These are phyloP conservation scores for Vachellia collinsii DNA, from an alignment of 306 rosid species.

Conservation along the genomic window DNA sequence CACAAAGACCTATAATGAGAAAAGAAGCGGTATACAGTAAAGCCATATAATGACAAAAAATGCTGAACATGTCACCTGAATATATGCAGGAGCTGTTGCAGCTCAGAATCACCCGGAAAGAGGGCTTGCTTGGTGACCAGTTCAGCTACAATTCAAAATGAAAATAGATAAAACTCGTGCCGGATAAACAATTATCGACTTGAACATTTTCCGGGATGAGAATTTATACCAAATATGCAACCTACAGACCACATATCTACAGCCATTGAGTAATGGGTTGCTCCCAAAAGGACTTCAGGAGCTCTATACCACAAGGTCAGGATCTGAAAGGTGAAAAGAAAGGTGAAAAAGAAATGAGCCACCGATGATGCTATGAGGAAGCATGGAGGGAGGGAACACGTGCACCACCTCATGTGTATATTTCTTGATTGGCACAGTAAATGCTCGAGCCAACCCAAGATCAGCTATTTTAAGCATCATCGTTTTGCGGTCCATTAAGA, in stretches of 20 bases:
- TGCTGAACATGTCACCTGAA: conserved; percentile 60
- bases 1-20: conserved; percentile 13
- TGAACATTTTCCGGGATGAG: not conserved
- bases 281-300: conserved; percentile 95
- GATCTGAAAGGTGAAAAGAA: conserved; percentile 50
- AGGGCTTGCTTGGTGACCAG: conserved; percentile 87
- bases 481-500: conserved; percentile 83
- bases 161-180: not conserved
- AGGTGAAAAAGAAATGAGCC: no score
- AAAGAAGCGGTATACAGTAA: not conserved
- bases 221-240: conserved; percentile 79
- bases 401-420: conserved; percentile 86
- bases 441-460: conserved; percentile 94
- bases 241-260: conserved; percentile 97
- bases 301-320: conserved; percentile 96
- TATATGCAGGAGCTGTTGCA: conserved; percentile 96
- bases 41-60: not conserved
- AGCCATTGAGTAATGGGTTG: conserved; percentile 93
- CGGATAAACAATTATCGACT: not conserved
- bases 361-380: not conserved
- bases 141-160: conserved; percentile 59
- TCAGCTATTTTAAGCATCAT: conserved; percentile 90
- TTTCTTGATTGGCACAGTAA: conserved; percentile 88
- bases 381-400: not conserved
- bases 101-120: conserved; percentile 93